Base-by-base conservation (phyloP, 2,329 filamentous ascomycete species). In the Ascochyta lentis region DNA sequence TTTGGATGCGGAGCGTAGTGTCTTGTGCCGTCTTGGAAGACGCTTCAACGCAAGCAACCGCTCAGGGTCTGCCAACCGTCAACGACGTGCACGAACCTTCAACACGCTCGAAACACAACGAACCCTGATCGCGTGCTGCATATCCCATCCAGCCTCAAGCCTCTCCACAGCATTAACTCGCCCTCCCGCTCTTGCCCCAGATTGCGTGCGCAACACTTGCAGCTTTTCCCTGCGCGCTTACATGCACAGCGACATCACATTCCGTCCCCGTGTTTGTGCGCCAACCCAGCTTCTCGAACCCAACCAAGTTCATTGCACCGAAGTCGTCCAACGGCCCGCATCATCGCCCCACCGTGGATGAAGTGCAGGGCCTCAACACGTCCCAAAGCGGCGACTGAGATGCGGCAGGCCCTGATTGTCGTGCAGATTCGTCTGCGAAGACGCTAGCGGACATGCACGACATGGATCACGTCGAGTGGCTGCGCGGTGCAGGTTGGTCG, bases 1-100 rank as follows among this genome's bases (percentile, higher is more conserved):
- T 27, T 6, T 22, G 27, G 42, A 23, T 34, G 45, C 46, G 52
- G 12, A 16, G 27, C 43, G 10, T 48, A 48, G 31, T 12, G 29
- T 29, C 13, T 55, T 23, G 6, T 46, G 23, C 42, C 47, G 43
- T 56, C 43, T 47, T 51, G 47, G 37, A 33, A 43, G 43, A 56
- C 42, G 42, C 47, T 51, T 47, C 46, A 26, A 41, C 50, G 53
- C 38, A 40, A 12, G 37, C 39, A 56, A 27, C 53, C 53, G 46
- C 19, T 31, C 46, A 47, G 41, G 53, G 46, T 55, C 37, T 29
- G 22, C 29, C 16, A 10, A 6, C 29, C 29, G 12, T 31, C 29
- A 26, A 29, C 8, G 27, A 29, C 27, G 3, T 6, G 2, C 26
- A 26, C 26, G 19, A 12, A 15, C 2, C 7, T 16, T 37, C 35